Conservation (phyloP, 2,329 filamentous ascomycete species). For the Neoascochyta sp. region DNA sequence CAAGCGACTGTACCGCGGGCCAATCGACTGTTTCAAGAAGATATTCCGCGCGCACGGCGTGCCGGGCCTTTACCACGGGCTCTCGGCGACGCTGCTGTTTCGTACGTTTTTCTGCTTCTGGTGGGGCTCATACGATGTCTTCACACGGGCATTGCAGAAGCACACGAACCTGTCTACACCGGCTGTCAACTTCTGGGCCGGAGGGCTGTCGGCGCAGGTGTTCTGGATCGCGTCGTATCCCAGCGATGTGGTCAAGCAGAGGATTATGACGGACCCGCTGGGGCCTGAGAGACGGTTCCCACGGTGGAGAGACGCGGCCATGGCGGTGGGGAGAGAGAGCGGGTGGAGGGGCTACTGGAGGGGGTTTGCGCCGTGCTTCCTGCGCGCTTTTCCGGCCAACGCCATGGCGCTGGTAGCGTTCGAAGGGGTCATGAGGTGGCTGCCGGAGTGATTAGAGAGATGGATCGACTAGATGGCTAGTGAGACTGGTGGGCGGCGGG, state of each 20-base stretch:
- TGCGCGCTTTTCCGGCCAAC: constrained; percentile 93
- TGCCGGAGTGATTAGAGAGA: constrained; percentile 31
- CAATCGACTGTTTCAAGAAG: constrained; percentile 76
- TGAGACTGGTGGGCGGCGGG: no score
- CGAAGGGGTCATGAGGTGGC: constrained; percentile 76
- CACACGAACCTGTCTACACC: constrained; percentile 70
- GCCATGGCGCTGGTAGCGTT: constrained; percentile 90
- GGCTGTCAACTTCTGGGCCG: constrained; percentile 94
- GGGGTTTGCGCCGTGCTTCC: constrained; percentile 88
- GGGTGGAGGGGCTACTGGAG: constrained; percentile 83
- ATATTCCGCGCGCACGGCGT: constrained; percentile 62
- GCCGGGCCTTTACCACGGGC: constrained; percentile 77
- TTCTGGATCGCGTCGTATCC: constrained; percentile 95
- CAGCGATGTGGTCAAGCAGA: constrained; percentile 89
- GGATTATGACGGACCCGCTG: constrained; percentile 92
- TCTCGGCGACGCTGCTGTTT: constrained; percentile 82
- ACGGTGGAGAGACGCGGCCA: constrained; percentile 76
- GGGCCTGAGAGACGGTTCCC: constrained; percentile 62
- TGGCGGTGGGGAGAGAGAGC: constrained; percentile 68
- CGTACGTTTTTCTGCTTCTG: constrained; percentile 94
- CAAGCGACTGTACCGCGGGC: constrained; percentile 77
- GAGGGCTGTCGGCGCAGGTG: constrained; percentile 84
- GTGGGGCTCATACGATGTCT: constrained; percentile 93
- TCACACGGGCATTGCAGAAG: constrained; percentile 64
- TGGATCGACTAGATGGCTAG: no score